These are phyloP conservation scores for Physcomitrellopsis africana DNA, from an alignment of 225 moss, liverwort and hornwort genomes.

Conservation along the genomic window DNA sequence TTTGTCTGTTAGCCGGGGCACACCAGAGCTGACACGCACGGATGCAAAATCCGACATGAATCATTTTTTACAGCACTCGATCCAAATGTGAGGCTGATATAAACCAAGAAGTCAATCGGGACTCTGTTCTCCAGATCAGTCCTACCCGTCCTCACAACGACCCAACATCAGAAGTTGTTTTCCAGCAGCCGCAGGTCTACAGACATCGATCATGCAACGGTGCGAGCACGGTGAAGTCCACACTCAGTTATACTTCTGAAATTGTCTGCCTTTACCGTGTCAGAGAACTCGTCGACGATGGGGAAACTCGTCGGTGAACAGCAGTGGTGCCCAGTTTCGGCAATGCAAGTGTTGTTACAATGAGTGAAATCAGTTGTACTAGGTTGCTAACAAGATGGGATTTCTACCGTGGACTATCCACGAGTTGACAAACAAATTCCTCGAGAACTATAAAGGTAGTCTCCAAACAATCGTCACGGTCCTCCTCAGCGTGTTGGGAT, in stretches of 20 bases:
- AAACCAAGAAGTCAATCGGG: neutral
- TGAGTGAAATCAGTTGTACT: conserved; percentile 15
- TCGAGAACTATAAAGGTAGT: too few relatives aligned
- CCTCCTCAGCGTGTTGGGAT: too few relatives aligned
- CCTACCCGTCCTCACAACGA: neutral
- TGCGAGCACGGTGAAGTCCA: conserved; percentile 23
- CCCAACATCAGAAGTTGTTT: neutral
- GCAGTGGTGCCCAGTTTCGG: neutral
- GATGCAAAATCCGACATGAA: conserved; percentile 7
- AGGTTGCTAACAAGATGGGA: conserved; percentile 31
- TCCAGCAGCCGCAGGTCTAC: neutral
- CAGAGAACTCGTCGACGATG: neutral
- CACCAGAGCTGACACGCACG: conserved; percentile 28
- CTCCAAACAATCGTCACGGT: too few relatives aligned
- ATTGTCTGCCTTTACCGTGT: neutral
- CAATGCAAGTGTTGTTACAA: conserved; percentile 17
- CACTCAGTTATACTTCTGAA: conserved; percentile 27
- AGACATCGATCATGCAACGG: conserved; percentile 9
- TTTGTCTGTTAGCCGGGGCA: conserved; percentile 20
- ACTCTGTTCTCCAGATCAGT: neutral
- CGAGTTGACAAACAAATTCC: neutral
- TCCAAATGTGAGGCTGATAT: neutral
- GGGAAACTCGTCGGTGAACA: conserved; percentile 13
- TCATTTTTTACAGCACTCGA: neutral
- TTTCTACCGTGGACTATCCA: conserved; percentile 18